These are phyloP conservation scores for Pyricularia grisea DNA, from an alignment of 2,329 filamentous ascomycete species.

Conservation along the genomic window DNA sequence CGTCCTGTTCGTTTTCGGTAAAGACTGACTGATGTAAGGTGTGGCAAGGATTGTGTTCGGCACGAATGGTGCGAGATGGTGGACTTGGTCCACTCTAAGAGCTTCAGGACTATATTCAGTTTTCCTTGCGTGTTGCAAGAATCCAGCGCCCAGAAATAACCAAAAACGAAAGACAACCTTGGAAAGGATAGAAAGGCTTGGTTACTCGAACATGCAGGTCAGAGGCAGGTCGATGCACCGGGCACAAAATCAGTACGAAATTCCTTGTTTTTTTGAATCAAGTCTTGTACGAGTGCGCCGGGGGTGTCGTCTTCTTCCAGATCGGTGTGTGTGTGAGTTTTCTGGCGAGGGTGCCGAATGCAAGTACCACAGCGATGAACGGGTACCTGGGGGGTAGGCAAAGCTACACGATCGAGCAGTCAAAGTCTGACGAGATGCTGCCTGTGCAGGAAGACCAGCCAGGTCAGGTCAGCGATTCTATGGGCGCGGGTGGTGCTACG, in stretches of 20 bases:
- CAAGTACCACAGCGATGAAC: not conserved
- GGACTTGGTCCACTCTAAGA: not conserved
- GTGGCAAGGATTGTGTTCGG: not conserved
- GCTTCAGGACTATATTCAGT: not conserved
- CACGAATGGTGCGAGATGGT: not conserved
- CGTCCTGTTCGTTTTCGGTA: not conserved
- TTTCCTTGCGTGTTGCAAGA: not conserved
- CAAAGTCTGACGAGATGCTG: slow-evolving; percentile 38
- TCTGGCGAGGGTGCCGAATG: not conserved
- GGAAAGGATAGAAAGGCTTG: not conserved
- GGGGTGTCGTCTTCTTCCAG: not conserved
- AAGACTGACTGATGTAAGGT: not conserved
- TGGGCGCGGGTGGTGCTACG: slow-evolving; percentile 36
- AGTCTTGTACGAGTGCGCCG: not conserved
- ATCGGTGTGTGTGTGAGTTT: not conserved
- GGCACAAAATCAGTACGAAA: not conserved
- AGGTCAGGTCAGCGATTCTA: slow-evolving; percentile 24
- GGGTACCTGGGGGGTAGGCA: not conserved
- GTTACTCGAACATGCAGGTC: not conserved
- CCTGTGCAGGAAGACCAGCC: slow-evolving; percentile 37
- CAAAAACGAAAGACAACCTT: not conserved
- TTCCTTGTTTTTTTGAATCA: not conserved
- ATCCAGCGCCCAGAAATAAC: not conserved
- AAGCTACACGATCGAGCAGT: slow-evolving; percentile 18
- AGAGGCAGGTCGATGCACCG: not conserved